A percentile compares a stretch with the other conserved stretches of the same genome.
phyloP scores from a whole-genome alignment of 2,329 filamentous ascomycete genomes.

The Rhynchosporium graminicola region DNA sequence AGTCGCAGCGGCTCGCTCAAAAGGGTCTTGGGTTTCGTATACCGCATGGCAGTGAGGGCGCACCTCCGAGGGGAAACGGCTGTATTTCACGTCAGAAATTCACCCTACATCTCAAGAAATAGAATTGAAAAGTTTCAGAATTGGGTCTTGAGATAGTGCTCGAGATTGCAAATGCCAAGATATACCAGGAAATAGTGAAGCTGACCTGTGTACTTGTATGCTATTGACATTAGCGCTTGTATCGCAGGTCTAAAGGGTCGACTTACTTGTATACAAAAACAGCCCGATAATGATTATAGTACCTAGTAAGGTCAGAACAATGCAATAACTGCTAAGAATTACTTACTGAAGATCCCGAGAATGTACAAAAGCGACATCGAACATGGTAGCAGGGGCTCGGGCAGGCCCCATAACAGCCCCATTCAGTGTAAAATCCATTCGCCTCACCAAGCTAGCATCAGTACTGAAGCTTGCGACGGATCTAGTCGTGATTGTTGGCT shows the following conservation, averaged over 20 bases:
- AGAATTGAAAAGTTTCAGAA: too few relatives aligned
- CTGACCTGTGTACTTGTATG: conserved; percentile 4
- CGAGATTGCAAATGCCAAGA: too few relatives aligned
- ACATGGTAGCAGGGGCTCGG: background rate
- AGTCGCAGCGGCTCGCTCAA: conserved; percentile 8
- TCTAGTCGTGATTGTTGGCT: background rate
- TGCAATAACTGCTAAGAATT: background rate
- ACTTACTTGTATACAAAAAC: conserved; percentile 13
- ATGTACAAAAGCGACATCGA: conserved; percentile 11
- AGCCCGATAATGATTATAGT: conserved; percentile 16
- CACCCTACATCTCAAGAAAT: too few relatives aligned
- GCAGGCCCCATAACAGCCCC: background rate
- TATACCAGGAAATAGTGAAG: too few relatives aligned
- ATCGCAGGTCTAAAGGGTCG: background rate
- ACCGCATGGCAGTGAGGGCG: conserved; percentile 9
- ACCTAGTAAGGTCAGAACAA: background rate
- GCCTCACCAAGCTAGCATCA: conserved; percentile 2
- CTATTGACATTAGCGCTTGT: background rate
- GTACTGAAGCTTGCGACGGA: conserved; percentile 9
- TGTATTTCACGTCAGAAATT: background rate
- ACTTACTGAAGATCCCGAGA: conserved; percentile 10
- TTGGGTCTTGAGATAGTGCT: too few relatives aligned
- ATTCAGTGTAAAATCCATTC: background rate
- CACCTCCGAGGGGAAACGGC: background rate
- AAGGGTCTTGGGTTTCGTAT: conserved; percentile 12